Conservation (phyloP, 805 yeast species). For the Wickerhamiella lipophila region DNA sequence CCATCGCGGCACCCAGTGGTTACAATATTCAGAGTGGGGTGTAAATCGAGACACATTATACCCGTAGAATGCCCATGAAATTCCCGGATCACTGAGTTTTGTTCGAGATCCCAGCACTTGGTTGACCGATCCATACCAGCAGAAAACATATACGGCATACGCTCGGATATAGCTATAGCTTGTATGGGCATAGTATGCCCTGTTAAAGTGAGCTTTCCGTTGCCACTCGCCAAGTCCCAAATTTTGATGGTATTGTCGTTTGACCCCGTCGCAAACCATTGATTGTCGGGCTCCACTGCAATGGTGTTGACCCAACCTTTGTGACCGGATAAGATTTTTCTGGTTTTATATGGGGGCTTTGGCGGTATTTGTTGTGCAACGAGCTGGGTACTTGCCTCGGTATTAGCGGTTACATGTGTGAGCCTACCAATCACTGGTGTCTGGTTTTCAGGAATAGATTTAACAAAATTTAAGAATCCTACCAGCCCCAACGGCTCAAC, state of each 20-base stretch:
- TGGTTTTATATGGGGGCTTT: conserved; percentile 52
- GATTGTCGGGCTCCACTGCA: conserved; percentile 71
- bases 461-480: not conserved
- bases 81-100: conserved; percentile 65
- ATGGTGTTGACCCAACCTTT: conserved; percentile 85
- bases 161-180: conserved; percentile 54
- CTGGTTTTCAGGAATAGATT: not conserved
- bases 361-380: not conserved
- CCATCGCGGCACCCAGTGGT: conserved; percentile 78
- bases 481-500: not conserved
- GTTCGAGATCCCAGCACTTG: conserved; percentile 92
- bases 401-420: not conserved
- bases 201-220: conserved; percentile 59
- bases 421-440: not conserved
- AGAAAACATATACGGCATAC: conserved; percentile 79
- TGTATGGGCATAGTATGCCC: conserved; percentile 89
- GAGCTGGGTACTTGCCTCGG: not conserved
- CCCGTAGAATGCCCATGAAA: conserved; percentile 93
- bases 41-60: conserved; percentile 68
- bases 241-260: conserved; percentile 78
- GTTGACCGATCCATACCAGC: conserved; percentile 90
- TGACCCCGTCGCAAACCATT: conserved; percentile 88
- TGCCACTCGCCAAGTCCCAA: conserved; percentile 75
- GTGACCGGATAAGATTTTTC: conserved; percentile 73
- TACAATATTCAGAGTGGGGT: conserved; percentile 69